Evolutionary conservation across 306 rosid genomes (phyloP), one percentile per base, ranked within the genome.

Genomic region (Quercus rubra): DNA sequence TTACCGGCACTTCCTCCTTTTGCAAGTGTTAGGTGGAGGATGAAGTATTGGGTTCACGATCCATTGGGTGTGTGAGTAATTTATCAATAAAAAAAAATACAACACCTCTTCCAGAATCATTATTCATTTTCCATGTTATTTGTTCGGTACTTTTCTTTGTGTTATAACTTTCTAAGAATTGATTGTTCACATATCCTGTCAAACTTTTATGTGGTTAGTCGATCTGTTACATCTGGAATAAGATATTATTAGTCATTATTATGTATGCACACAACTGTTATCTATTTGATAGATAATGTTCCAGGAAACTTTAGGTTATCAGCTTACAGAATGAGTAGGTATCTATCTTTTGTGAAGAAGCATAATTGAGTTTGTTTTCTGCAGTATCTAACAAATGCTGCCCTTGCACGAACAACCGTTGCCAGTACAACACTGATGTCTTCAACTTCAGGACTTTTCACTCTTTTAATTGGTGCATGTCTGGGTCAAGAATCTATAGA

Each of bases 321-420:
- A 33, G 71, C 71, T 66, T 31, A 31, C 15, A 66, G 51, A 31
- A 33, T 7, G 7, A 21, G 25, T 33, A 19, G 38, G 35, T 1
- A 3, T 46, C 51, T 20, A 4, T 4, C 25, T 71, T 71, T 51
- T 70, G 49, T 25, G 72, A 67, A 33, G 15, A 35, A 67, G 8
- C 27, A 19, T 67, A 46, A 67, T 33, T 49, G 20, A 67, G 52
- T 67, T 67, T 33, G 12, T 55, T 43, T 8, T 57, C 41, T 75
- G 80, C 80, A 81, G 84, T 81, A 81, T 75, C 72, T 81, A 69
- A 81, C 67, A 11, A 70, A 76, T 38, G 84, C 79, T 66, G 84
- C 84, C 43, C 84, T 80, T 43, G 84, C 83, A n/a, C 70, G 84
- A 67, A 80, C 84, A 69, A 81, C 76, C 18, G 80, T 81, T 55